A percentile compares a stretch with the other conserved stretches of the same genome.
Evolutionary conservation across 352 stramenopile species (phyloP).

Genomic region (Phytophthora tubulina): DNA sequence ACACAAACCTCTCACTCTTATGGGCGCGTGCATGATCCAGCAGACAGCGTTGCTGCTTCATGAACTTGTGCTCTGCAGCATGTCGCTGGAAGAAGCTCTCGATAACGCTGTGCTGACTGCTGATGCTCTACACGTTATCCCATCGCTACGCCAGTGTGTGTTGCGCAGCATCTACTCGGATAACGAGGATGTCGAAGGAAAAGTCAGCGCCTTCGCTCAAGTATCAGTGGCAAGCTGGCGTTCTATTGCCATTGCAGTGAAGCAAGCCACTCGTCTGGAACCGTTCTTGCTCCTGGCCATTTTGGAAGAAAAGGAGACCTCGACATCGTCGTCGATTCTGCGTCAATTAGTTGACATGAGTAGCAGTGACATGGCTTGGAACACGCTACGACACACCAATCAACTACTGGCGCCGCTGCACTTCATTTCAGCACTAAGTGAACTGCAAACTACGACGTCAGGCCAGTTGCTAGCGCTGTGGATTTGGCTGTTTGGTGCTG

Average conservation of each 20-base stretch:
- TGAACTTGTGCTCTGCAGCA: slow-evolving; percentile 31
- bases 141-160: slow-evolving; percentile 35
- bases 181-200: background rate
- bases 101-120: slow-evolving; percentile 33
- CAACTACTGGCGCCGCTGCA: slow-evolving; percentile 41
- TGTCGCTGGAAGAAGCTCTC: slow-evolving; percentile 38
- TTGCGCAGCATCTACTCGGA: slow-evolving; percentile 10
- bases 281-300: slow-evolving; percentile 32
- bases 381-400: slow-evolving; percentile 27
- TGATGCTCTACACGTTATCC: slow-evolving; percentile 27
- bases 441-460: slow-evolving; percentile 43
- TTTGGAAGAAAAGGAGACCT: slow-evolving; percentile 17
- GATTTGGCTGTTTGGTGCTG: slow-evolving; percentile 45
- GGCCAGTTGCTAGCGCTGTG: slow-evolving; percentile 46
- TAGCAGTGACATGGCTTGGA: slow-evolving; percentile 34
- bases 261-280: slow-evolving; percentile 32
- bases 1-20: slow-evolving; percentile 32
- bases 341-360: slow-evolving; percentile 29
- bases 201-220: slow-evolving; percentile 15
- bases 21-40: slow-evolving; percentile 47
- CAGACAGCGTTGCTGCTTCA: slow-evolving; percentile 43
- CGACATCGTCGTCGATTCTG: slow-evolving; percentile 8
- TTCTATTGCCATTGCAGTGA: slow-evolving; percentile 42
- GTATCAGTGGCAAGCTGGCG: slow-evolving; percentile 33
- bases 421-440: slow-evolving; percentile 39